Percentiles rank a stretch among this genome's conserved stretches.
These are phyloP conservation scores for Nannochloropsis granulata DNA, from an alignment of 108 stramenopile species.

Conservation along the genomic window DNA sequence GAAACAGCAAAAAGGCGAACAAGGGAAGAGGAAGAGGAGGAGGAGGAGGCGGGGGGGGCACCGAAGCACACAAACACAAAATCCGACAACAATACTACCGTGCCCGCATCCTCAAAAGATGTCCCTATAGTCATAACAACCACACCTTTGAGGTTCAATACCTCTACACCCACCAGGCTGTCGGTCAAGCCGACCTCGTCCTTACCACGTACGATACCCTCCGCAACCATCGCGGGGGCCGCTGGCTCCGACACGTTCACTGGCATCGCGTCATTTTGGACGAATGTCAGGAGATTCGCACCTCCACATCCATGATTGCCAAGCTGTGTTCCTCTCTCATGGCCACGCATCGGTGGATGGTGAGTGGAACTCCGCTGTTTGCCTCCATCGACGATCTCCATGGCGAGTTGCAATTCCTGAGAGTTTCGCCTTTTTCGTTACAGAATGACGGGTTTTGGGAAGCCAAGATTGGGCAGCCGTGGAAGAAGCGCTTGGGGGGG, in stretches of 20 bases:
- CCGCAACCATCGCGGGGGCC: not conserved
- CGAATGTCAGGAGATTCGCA: slow-evolving; percentile 65
- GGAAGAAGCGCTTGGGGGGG: not conserved
- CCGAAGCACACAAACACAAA: not conserved
- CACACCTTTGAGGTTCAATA: not conserved
- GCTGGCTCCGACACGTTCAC: not conserved
- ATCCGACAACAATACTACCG: not conserved
- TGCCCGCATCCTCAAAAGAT: not conserved
- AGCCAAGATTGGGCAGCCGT: slow-evolving; percentile 43
- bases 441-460: slow-evolving; percentile 65
- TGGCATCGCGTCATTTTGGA: slow-evolving; percentile 51
- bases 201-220: slow-evolving; percentile 33
- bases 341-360: slow-evolving; percentile 47
- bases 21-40: no score
- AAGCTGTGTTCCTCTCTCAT: slow-evolving; percentile 39
- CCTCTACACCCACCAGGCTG: not conserved
- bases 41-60: not conserved
- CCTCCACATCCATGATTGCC: slow-evolving; percentile 50
- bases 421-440: slow-evolving; percentile 51
- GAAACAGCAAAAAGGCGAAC: no score
- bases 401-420: slow-evolving; percentile 61
- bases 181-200: slow-evolving; percentile 26
- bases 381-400: slow-evolving; percentile 51
- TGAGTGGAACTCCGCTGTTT: slow-evolving; percentile 58
- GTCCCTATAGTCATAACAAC: not conserved